A percentile compares a stretch with the other conserved stretches of the same genome.
Conservation (phyloP, 345 rosid genomes). For the Eucalyptus pauciflora region DNA sequence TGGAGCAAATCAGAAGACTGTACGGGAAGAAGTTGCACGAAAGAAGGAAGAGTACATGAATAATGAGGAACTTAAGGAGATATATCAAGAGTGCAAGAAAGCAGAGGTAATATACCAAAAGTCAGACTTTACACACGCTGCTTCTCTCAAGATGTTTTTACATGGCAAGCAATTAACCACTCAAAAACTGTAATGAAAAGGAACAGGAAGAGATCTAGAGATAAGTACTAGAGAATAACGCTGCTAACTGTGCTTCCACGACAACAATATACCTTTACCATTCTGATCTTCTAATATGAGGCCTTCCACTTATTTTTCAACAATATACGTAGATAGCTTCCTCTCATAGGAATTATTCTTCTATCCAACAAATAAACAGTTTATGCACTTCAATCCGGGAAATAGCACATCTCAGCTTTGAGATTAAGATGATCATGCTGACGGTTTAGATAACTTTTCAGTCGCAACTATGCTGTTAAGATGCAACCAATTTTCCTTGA, state of each 20-base stretch:
- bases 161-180: background rate
- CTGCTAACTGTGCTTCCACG: background rate
- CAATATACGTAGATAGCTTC: background rate
- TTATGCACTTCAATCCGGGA: background rate
- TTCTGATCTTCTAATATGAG: background rate
- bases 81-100: conserved; percentile 12
- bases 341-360: background rate
- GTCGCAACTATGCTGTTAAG: background rate
- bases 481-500: background rate
- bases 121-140: background rate
- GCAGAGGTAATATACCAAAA: conserved; percentile 14
- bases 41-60: conserved; percentile 27
- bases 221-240: background rate
- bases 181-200: background rate
- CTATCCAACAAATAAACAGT: background rate
- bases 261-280: background rate
- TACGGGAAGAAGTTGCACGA: conserved; percentile 25
- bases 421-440: background rate
- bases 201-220: background rate
- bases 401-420: background rate
- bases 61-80: conserved; percentile 18
- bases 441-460: background rate
- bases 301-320: background rate
- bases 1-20: conserved; percentile 21
- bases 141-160: background rate